Evolutionary conservation across 2,329 filamentous ascomycete genomes (phyloP), one percentile per base, ranked within the genome.

Genomic region (Colletotrichum orbiculare): DNA sequence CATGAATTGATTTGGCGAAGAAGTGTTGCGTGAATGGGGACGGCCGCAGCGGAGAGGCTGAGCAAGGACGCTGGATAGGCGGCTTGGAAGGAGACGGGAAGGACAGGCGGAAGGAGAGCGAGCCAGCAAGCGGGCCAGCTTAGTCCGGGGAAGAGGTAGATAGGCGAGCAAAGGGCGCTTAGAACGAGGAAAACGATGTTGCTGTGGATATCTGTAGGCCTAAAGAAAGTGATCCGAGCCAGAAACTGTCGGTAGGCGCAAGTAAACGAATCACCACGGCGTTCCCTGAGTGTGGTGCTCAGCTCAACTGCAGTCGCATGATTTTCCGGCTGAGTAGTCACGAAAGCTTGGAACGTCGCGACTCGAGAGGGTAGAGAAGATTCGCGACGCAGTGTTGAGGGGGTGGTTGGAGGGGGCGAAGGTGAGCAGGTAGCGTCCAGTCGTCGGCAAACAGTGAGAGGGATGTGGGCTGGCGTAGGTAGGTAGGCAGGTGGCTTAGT

Each of bases 11-110:
- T 60, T 46, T 47, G 64, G 62, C 53, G 54, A 55, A 50, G 49
- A 33, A 68, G 61, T 8, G 63, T 67, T 49, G 66, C 54, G 62
- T 66, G 67, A 62, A 68, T 69, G 69, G 60, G 25, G 25, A 25
- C 25, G 25, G 25, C 4, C 25, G 54, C 39, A 49, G 63, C 42
- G 39, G 17, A 62, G 33, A 53, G 41, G 53, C 39, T 57, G 53
- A 57, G 15, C 41, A 13, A 6, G 37, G 48, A 47, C 41, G 54
- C 25, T 25, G 25, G 3, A 25, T 25, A 63, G 52, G 47, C 63
- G 47, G 58, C 58, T 52, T 52, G 63, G 47, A 57, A 17, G 34
- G 49, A 37, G 35, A 37, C 53, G 57, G 52, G 35, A n/a, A 55
- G 42, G 54, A 50, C 48, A 57, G 58, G 63, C 58, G 58, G 62